phyloP scores from a whole-genome alignment of 2,329 filamentous ascomycete genomes.

The Fusarium sp. region DNA sequence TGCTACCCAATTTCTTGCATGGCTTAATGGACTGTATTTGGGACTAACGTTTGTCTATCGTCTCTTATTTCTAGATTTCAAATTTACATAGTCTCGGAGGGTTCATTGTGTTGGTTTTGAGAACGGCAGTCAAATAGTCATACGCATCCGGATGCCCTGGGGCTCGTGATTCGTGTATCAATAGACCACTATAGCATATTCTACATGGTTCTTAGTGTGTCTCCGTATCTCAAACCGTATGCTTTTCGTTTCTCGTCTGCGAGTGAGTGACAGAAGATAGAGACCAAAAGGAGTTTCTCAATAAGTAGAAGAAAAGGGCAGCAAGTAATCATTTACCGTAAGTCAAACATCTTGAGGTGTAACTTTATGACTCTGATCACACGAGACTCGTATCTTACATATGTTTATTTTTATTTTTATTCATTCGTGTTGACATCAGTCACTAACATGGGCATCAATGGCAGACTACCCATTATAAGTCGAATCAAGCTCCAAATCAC shows the following conservation, averaged over 20 bases:
- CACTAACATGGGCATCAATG: not conserved
- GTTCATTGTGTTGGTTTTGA: not conserved
- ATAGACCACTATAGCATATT: not conserved
- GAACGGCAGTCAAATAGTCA: not conserved
- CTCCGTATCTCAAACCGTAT: not conserved
- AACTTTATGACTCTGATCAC: not conserved
- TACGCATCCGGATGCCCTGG: no score
- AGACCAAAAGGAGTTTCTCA: not conserved
- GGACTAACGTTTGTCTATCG: not conserved
- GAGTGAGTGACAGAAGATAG: not conserved
- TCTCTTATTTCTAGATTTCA: not conserved
- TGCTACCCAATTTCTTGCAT: not conserved
- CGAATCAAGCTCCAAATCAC: conserved; percentile 13
- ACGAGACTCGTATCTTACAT: not conserved
- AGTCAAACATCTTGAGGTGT: not conserved
- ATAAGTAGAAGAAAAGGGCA: not conserved
- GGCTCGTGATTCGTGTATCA: not conserved
- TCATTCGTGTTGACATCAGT: not conserved
- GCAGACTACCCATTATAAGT: not conserved
- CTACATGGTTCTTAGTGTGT: not conserved
- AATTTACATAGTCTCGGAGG: not conserved
- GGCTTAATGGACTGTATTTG: not conserved
- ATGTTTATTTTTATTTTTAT: not conserved
- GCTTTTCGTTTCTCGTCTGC: not conserved
- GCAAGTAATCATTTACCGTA: no score